Base-by-base conservation (phyloP, 2,329 filamentous ascomycete genomes). In the Colletotrichum destructivum region DNA sequence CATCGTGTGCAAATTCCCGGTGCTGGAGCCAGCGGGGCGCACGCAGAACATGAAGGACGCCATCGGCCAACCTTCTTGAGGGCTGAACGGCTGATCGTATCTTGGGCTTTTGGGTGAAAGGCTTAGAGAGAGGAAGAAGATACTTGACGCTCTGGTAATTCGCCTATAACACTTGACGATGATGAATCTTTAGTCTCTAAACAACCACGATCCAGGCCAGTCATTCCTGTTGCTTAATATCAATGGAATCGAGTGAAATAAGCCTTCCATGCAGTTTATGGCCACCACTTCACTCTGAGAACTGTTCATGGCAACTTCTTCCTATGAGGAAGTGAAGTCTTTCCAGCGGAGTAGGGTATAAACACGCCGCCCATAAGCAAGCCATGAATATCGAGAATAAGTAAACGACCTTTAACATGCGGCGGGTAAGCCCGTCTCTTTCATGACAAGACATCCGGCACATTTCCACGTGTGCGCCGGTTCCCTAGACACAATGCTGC, bases 91-190 rank as follows among this genome's bases (percentile, higher is more conserved):
- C 44, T n/a, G 15, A 46, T 6, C 6, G 6, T 46, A 7, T 8
- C 1, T 2, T 46, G 16, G 35, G 18, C 3, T 8, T n/a, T 3
- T 18, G 2, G 15, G 35, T 2, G 9, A 6, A 6, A 46, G 7
- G 44, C n/a, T 16, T 2, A 7, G 16, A 16, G 13, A 8, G 7
- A n/a, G 16, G 42, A 7, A 9, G 31, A 35, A 0, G 8, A 35
- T 11, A 8, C 0, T 2, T 35, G 2, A 11, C 0, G 2, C 2
- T 11, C 8, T 38, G 35, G 1, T 1, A 3, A 11, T 38, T 38
- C 9, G 35, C 9, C 8, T 11, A 38, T 38, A 1, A 3, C 35
- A 38, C 0, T 11, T 9, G 35, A 38, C 35, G 35, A 38, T 38
- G 35, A 38, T 0, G 35, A 11, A 0, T 11, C 9, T 0, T 38